Evolutionary conservation across 1,284 basidiomycete genomes (phyloP).

Genomic region (Ustilago lituana): DNA sequence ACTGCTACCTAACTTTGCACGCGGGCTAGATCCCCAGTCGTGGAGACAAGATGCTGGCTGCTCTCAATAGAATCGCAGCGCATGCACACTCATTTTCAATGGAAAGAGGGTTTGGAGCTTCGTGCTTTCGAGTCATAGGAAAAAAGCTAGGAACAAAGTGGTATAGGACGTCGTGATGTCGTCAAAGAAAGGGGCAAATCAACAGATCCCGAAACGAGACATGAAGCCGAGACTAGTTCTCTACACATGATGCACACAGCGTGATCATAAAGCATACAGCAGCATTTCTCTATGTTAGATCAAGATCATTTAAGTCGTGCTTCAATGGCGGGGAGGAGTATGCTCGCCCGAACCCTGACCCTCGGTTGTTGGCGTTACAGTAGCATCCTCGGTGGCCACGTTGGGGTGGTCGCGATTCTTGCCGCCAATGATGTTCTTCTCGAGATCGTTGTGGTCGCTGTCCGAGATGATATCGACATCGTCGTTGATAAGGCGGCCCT

Average conservation of each 20-base stretch:
- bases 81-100: not conserved
- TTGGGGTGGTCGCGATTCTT: slow-evolving; percentile 27
- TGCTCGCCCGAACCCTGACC: slow-evolving; percentile 31
- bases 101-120: too few relatives aligned
- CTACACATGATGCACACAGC: slow-evolving; percentile 7
- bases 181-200: too few relatives aligned
- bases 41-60: too few relatives aligned
- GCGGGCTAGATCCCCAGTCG: too few relatives aligned
- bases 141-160: slow-evolving; percentile 1
- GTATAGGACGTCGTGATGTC: slow-evolving; percentile 28
- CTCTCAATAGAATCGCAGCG: too few relatives aligned
- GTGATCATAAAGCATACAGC: too few relatives aligned
- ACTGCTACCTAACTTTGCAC: too few relatives aligned
- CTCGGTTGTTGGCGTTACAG: slow-evolving; percentile 32
- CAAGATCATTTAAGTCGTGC: too few relatives aligned
- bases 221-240: too few relatives aligned
- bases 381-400: slow-evolving; percentile 31
- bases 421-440: slow-evolving; percentile 21
- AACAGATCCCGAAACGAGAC: too few relatives aligned
- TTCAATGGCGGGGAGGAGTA: slow-evolving; percentile 12
- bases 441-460: slow-evolving; percentile 32
- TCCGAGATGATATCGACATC: slow-evolving; percentile 41
- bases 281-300: too few relatives aligned
- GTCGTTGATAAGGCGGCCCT: slow-evolving; percentile 53
- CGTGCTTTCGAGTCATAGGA: too few relatives aligned